Conservation (phyloP, 768 basidiomycete species). For the Hebeloma cylindrosporum region DNA sequence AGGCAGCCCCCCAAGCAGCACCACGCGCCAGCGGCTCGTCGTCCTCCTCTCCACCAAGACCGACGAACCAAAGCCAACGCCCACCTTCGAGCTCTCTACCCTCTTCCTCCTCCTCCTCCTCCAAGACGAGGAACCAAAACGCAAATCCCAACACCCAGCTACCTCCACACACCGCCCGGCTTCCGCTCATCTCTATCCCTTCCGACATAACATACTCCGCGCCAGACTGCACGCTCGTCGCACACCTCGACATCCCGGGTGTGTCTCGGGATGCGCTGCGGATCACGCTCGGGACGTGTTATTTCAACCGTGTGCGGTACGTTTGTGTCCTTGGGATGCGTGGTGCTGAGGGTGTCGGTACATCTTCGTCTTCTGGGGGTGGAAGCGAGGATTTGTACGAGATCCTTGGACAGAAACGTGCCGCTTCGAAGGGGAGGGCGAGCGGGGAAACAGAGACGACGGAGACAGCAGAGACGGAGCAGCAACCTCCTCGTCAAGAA, state of each 20-base stretch:
- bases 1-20: no score
- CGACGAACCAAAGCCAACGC: no score
- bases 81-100: no score
- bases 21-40: no score
- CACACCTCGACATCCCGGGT: constrained; percentile 71
- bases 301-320: constrained; percentile 49
- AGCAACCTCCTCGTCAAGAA: no score
- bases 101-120: no score
- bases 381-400: not conserved
- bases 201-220: constrained; percentile 61
- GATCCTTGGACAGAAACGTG: no score
- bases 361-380: no score
- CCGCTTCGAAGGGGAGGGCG: not conserved
- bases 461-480: no score
- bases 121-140: no score
- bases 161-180: not conserved
- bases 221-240: constrained; percentile 50
- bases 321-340: constrained; percentile 47
- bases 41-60: no score
- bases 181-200: constrained; percentile 37
- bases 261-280: constrained; percentile 56
- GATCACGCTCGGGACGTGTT: constrained; percentile 59
- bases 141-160: constrained; percentile 1
- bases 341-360: constrained; percentile 1
- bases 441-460: constrained; percentile 5